Evolutionary conservation across 2,329 filamentous ascomycete species (phyloP).

Genomic region (Metarhizium brunneum): DNA sequence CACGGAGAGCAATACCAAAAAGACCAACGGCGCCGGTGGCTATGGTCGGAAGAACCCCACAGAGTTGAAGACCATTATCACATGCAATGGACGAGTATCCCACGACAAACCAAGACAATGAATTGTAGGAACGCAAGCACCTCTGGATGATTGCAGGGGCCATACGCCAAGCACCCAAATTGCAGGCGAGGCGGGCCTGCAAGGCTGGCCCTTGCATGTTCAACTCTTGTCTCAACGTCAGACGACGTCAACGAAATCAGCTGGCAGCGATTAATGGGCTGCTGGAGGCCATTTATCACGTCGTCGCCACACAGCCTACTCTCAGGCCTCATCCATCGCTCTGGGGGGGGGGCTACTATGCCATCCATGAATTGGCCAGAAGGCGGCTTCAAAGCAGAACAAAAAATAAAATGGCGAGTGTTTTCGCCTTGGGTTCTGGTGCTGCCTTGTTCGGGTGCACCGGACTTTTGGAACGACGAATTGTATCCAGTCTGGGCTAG

Average conservation of each 20-base stretch:
- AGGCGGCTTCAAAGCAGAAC: too few relatives aligned
- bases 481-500: background rate
- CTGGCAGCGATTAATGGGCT: background rate
- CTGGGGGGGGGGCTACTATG: too few relatives aligned
- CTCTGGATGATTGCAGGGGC: background rate
- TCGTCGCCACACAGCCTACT: too few relatives aligned
- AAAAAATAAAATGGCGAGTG: too few relatives aligned
- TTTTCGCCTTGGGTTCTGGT: too few relatives aligned
- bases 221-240: background rate
- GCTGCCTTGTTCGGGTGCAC: background rate
- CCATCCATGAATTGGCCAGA: too few relatives aligned
- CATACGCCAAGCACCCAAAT: background rate
- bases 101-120: background rate
- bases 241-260: background rate
- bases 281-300: too few relatives aligned
- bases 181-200: background rate
- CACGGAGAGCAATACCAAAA: too few relatives aligned
- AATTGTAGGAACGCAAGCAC: background rate
- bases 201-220: background rate
- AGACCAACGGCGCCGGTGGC: too few relatives aligned
- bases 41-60: too few relatives aligned
- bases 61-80: background rate
- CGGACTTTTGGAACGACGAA: background rate
- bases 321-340: too few relatives aligned
- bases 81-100: background rate